phyloP scores from a whole-genome alignment of 2,329 filamentous ascomycete genomes.

The Hypoxylon sp. region DNA sequence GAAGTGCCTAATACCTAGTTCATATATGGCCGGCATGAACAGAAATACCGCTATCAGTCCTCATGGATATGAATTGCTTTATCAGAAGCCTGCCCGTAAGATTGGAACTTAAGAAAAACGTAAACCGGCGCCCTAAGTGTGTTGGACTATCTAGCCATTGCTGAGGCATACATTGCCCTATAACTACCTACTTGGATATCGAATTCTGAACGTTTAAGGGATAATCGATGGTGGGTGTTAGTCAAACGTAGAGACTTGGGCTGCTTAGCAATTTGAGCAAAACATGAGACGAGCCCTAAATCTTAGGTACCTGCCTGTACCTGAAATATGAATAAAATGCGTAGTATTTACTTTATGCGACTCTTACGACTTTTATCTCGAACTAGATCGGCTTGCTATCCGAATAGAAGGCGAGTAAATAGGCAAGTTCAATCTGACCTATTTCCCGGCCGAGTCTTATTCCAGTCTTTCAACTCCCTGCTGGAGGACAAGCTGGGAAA shows the following conservation, averaged over 20 bases:
- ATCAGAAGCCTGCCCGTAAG: neutral
- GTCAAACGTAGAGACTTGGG: neutral
- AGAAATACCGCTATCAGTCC: neutral
- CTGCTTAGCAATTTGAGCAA: conserved; percentile 1
- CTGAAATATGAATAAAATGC: neutral
- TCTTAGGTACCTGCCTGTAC: too few species aligned
- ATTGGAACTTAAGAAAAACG: neutral
- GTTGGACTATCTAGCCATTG: neutral
- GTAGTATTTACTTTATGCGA: conserved; percentile 10
- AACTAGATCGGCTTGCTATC: conserved; percentile 12
- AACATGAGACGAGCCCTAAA: neutral
- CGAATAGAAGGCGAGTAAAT: conserved; percentile 5
- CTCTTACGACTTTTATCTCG: conserved; percentile 1
- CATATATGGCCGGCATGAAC: neutral
- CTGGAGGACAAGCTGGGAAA: conserved; percentile 30
- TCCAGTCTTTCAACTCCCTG: conserved; percentile 15
- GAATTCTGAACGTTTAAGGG: neutral
- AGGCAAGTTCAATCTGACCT: neutral
- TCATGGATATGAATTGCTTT: neutral
- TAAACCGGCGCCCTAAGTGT: too few species aligned
- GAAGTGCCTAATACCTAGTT: neutral
- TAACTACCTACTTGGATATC: neutral
- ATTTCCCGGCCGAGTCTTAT: conserved; percentile 7
- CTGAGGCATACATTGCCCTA: neutral
- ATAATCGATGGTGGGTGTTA: neutral